Percentiles rank a stretch among this genome's conserved stretches.
Conservation (phyloP, 2,329 filamentous ascomycete genomes). For the Colletotrichum gigasporum region DNA sequence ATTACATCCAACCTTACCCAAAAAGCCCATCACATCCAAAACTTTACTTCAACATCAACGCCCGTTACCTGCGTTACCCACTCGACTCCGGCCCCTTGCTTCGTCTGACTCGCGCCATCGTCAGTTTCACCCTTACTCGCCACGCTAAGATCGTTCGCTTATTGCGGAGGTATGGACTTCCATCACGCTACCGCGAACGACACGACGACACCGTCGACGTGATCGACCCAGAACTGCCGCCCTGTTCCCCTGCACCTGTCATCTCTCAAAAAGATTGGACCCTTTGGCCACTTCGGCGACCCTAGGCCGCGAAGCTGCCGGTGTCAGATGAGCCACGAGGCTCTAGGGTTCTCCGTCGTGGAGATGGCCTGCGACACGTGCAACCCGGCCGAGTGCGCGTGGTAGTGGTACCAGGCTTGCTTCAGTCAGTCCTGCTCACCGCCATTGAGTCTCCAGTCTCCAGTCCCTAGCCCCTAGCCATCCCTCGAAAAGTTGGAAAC, state of each 20-base stretch:
- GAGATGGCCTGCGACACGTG: background rate
- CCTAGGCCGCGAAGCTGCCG: background rate
- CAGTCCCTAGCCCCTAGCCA: no score
- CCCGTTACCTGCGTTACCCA: background rate
- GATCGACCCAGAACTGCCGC: background rate
- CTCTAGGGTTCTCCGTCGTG: background rate
- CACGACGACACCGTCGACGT: background rate
- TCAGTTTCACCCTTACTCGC: background rate
- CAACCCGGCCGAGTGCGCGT: background rate
- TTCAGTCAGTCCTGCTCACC: background rate
- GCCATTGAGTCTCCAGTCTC: background rate
- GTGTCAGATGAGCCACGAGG: background rate
- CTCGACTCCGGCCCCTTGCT: background rate
- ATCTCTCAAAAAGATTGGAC: background rate
- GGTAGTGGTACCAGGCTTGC: background rate
- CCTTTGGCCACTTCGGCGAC: background rate
- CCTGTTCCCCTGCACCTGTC: background rate
- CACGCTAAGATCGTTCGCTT: constrained; percentile 13
- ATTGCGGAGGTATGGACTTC: background rate
- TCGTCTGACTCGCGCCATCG: constrained; percentile 23
- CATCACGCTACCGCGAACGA: constrained; percentile 2
- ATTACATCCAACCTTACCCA: no score
- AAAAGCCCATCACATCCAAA: background rate
- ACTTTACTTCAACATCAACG: constrained; percentile 1
- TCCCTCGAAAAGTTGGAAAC: no score